These are phyloP conservation scores for Podospora pseudoanserina DNA, from an alignment of 495 filamentous ascomycete species.

Conservation along the genomic window DNA sequence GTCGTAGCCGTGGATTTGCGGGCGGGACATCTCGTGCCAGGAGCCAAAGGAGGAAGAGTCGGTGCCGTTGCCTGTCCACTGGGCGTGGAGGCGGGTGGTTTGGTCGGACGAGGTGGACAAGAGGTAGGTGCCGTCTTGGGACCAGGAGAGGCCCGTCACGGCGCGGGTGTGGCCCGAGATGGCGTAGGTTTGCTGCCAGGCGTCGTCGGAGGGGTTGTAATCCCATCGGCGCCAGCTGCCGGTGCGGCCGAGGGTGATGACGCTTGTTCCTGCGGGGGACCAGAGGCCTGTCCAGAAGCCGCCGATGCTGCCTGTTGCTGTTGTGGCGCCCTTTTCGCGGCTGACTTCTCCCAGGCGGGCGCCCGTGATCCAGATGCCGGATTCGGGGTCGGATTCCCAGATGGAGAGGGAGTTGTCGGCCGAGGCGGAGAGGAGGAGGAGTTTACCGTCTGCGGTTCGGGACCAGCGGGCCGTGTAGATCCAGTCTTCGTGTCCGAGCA, in stretches of 20 bases:
- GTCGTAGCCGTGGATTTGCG: conserved; percentile 98
- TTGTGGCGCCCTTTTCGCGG: conserved; percentile 87
- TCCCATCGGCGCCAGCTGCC: conserved; percentile 90
- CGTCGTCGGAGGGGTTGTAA: conserved; percentile 41
- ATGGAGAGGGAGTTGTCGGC: conserved; percentile 93
- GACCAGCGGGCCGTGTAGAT: conserved; percentile 84
- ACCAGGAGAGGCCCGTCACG: conserved; percentile 79
- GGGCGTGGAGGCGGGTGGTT: conserved; percentile 87
- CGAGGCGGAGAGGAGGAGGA: conserved; percentile 82
- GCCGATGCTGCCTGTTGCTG: conserved; percentile 90
- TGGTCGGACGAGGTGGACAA: conserved; percentile 89
- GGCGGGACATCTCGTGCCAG: conserved; percentile 95
- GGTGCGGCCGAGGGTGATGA: conserved; percentile 81
- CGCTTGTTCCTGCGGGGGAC: conserved; percentile 70
- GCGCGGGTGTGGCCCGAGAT: conserved; percentile 80
- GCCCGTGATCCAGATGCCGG: conserved; percentile 83
- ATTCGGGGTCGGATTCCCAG: conserved; percentile 78
- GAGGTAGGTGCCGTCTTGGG: conserved; percentile 75
- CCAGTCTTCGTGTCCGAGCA: conserved; percentile 98
- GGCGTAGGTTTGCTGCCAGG: conserved; percentile 74
- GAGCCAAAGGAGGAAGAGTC: conserved; percentile 38
- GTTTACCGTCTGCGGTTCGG: conserved; percentile 42
- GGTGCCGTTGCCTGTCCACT: conserved; percentile 56
- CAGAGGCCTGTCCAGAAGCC: conserved; percentile 96
- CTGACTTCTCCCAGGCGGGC: conserved; percentile 90